Base-by-base conservation (phyloP, 169 alveolate genomes). In the Pseudocohnilembus persalinus region DNA sequence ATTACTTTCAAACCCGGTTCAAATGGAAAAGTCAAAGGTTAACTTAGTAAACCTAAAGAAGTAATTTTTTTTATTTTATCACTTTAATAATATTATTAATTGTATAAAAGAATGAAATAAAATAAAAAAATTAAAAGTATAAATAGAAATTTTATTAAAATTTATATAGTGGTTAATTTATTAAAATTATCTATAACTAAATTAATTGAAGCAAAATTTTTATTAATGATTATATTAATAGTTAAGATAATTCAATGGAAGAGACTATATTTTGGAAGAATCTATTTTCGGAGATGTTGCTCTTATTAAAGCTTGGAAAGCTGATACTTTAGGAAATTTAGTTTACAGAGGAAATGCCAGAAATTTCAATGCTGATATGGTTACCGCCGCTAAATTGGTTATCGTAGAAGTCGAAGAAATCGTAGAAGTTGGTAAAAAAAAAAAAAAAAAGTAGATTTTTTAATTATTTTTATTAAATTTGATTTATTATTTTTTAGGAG, bases 371-470 rank as follows among this genome's bases (percentile, higher is more conserved):
- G 89, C 89, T 26, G 95, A 89, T 74, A 68, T 76, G 64, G 95
- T 90, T 20, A 88, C 83, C 68, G 92, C 93, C 64, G 94, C 91
- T 28, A 90, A 88, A 35, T 74, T 77, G 29, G 86, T 90, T 31
- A 90, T 92, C 63, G 95, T 92, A n/a, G 97, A 94, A 79, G 97
- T 91, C 1, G 97, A 94, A 35, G 88, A 92, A 64, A 87, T 94
- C 29, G 97, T 94, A 25, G 90, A 89, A 34, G 83, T 88, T n/a
- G 95, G 68, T n/a, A n/a, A n/a, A n/a, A n/a, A n/a, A n/a, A n/a
- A n/a, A n/a, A n/a, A n/a, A n/a, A n/a, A n/a, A n/a, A n/a, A n/a
- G n/a, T 49, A 49, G 26, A 4, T 49, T 11, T 49, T 49, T 49
- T 49, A 49, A 49, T 4, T 11, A 11, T 49, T 49, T 11, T 49